Conservation (phyloP, 306 rosid genomes). For the Hippophae gyantsensis region DNA sequence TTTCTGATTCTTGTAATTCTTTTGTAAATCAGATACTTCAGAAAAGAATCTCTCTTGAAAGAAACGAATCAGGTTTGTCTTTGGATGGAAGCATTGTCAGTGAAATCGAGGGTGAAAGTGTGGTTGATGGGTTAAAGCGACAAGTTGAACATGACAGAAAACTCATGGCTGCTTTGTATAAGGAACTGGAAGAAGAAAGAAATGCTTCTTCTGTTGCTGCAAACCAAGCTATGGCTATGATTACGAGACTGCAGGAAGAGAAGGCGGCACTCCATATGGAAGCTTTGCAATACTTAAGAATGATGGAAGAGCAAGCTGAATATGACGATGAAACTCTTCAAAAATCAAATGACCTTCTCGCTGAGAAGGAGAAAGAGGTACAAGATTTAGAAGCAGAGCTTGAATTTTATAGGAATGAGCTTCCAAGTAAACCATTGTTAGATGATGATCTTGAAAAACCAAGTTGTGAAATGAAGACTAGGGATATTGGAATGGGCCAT, state of each 20-base stretch:
- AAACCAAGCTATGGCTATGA: constrained; percentile 87
- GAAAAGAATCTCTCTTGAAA: constrained; percentile 67
- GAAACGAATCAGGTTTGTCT: constrained; percentile 85
- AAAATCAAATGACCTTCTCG: constrained; percentile 50
- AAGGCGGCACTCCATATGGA: constrained; percentile 80
- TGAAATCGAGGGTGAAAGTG: constrained; percentile 43
- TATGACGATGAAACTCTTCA: constrained; percentile 64
- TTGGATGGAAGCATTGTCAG: constrained; percentile 61
- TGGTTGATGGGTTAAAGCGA: constrained; percentile 52
- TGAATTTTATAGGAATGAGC: constrained; percentile 41
- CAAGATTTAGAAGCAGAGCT: constrained; percentile 61
- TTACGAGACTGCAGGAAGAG: constrained; percentile 81
- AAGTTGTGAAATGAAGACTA: constrained; percentile 46
- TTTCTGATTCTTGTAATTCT: constrained; percentile 41
- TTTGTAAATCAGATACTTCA: constrained; percentile 61
- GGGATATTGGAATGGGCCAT: constrained; percentile 66
- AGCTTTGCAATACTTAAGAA: constrained; percentile 65
- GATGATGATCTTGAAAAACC: constrained; percentile 23
- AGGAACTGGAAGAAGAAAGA: constrained; percentile 88
- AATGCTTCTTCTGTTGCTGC: constrained; percentile 73
- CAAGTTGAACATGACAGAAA: constrained; percentile 83
- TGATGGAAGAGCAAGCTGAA: constrained; percentile 80
- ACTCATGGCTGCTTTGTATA: constrained; percentile 52
- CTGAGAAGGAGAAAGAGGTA: constrained; percentile 66
- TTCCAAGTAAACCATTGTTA: constrained; percentile 32